Percentiles rank a stretch among this genome's conserved stretches.
Evolutionary conservation across 2,329 filamentous ascomycete genomes (phyloP).

Genomic region (Seiridium cupressi): DNA sequence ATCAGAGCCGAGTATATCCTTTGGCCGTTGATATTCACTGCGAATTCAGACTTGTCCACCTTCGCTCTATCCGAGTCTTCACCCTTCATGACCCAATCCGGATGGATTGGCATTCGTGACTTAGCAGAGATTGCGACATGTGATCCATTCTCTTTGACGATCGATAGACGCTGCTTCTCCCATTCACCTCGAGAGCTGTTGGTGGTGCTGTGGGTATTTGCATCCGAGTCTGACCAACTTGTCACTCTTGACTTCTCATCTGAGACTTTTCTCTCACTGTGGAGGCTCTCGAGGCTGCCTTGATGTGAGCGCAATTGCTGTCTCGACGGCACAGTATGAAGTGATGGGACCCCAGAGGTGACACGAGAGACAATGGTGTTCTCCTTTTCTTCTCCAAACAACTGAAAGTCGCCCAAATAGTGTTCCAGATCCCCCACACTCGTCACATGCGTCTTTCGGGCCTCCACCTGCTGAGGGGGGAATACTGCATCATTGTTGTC

Average conservation of each 20-base stretch:
- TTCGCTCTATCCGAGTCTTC: no score
- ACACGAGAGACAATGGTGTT: conserved; percentile 42
- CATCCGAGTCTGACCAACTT: conserved; percentile 68
- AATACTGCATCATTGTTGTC: conserved; percentile 33
- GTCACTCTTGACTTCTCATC: conserved; percentile 65
- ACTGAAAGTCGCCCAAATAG: conserved; percentile 14
- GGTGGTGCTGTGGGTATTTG: conserved; percentile 50
- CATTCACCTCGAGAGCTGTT: conserved; percentile 37
- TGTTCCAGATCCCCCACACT: conserved; percentile 11
- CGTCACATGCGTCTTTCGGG: conserved; percentile 33
- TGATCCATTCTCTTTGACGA: conserved; percentile 58
- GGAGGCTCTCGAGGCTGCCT: conserved; percentile 53
- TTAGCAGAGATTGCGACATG: conserved; percentile 39
- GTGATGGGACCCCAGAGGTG: conserved; percentile 45
- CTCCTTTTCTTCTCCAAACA: conserved; percentile 11
- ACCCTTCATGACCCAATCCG: neutral
- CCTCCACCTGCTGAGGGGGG: conserved; percentile 52
- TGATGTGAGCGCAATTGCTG: conserved; percentile 50
- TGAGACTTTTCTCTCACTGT: conserved; percentile 34
- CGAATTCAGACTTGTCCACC: neutral
- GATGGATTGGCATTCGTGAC: neutral
- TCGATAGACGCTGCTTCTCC: conserved; percentile 58
- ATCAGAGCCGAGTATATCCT: conserved; percentile 65
- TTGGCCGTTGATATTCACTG: conserved; percentile 47
- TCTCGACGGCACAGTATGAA: conserved; percentile 45